Percentiles rank a stretch among this genome's conserved stretches.
phyloP scores from a whole-genome alignment of 1,139 yeast genomes.

The Saccharomyces hybrid region DNA sequence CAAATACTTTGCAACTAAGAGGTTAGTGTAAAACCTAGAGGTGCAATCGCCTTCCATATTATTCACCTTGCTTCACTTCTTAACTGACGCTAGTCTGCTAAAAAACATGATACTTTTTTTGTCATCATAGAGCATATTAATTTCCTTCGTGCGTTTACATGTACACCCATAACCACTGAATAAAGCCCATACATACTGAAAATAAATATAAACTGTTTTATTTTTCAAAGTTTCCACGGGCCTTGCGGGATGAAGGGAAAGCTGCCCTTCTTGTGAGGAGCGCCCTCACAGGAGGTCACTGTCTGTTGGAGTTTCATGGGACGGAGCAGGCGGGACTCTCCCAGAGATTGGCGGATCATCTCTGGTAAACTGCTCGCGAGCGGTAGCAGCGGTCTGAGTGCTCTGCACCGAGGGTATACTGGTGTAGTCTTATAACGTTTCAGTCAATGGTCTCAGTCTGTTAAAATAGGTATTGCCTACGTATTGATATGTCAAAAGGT shows the following conservation, averaged over 20 bases:
- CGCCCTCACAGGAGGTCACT: background rate
- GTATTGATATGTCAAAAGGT: background rate
- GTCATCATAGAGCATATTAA: background rate
- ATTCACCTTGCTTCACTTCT: background rate
- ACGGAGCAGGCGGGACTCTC: background rate
- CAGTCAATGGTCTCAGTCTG: background rate
- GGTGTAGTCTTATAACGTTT: background rate
- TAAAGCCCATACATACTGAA: background rate
- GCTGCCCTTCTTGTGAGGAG: background rate
- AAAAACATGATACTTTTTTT: background rate
- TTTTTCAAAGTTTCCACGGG: background rate
- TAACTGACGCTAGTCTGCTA: background rate
- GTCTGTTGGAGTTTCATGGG: background rate
- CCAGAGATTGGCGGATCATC: background rate
- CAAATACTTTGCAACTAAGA: constrained; percentile 51
- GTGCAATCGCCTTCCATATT: background rate
- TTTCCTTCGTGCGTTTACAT: background rate
- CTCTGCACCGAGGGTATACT: background rate
- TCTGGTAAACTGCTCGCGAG: background rate
- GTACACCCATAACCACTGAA: background rate
- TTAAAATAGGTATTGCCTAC: background rate
- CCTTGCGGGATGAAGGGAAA: background rate
- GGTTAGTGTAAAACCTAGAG: constrained; percentile 21
- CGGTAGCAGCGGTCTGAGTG: background rate
- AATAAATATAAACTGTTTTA: background rate